Percentiles rank a stretch among this genome's conserved stretches.
phyloP scores from a whole-genome alignment of 257 asterid genomes.

The Orobanche coerulescens region DNA sequence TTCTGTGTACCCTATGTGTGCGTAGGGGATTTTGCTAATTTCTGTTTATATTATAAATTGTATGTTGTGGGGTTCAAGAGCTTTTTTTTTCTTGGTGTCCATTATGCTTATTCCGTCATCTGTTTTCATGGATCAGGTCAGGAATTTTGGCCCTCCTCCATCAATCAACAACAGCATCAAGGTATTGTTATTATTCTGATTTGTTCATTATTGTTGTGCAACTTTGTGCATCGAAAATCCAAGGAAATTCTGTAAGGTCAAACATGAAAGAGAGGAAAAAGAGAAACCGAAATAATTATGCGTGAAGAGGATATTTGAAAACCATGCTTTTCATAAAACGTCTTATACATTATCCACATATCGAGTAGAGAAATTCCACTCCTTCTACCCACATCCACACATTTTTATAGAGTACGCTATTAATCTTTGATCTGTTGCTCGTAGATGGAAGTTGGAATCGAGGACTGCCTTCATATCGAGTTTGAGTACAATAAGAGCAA shows the following conservation, averaged over 20 bases:
- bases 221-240: conserved; percentile 6
- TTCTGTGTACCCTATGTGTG: neutral
- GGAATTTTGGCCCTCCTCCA: conserved; percentile 69
- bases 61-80: neutral
- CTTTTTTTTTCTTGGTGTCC: neutral
- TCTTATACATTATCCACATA: conserved; percentile 2
- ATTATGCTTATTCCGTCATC: conserved; percentile 15
- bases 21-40: neutral
- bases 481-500: conserved; percentile 98
- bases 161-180: conserved; percentile 89
- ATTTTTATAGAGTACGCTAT: neutral
- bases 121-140: conserved; percentile 49
- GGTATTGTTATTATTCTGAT: conserved; percentile 37
- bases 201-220: conserved; percentile 12
- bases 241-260: neutral
- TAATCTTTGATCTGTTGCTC: conserved; percentile 21
- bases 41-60: neutral
- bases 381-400: neutral
- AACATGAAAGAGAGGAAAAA: no score
- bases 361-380: neutral
- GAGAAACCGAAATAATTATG: no score
- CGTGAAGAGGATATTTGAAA: conserved; percentile 9
- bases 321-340: neutral
- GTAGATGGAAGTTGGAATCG: conserved; percentile 99
- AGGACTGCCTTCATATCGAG: conserved; percentile 98